A percentile compares a stretch with the other conserved stretches of the same genome.
Evolutionary conservation across 176 grass and related monocot species (phyloP).

Genomic region (maize (Zea mays)): DNA sequence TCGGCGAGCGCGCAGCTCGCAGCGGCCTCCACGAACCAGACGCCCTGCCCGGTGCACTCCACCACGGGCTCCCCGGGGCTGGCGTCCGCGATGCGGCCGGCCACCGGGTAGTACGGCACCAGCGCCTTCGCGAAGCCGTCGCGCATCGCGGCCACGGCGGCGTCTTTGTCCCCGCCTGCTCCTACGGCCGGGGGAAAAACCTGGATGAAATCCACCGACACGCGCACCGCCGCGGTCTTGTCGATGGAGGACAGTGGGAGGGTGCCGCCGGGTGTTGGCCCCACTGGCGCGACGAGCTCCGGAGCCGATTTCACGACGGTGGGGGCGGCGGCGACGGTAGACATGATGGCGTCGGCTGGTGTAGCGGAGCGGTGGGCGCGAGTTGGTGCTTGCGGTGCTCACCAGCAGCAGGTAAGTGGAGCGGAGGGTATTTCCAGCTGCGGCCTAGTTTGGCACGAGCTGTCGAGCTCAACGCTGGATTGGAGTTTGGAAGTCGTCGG

Average conservation of each 20-base stretch:
- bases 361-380: slow-evolving; percentile 2
- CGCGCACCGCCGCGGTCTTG: slow-evolving; percentile 46
- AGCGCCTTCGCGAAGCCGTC: slow-evolving; percentile 62
- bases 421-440: slow-evolving; percentile 20
- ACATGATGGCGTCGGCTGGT: slow-evolving; percentile 34
- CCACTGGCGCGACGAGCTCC: slow-evolving; percentile 46
- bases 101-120: slow-evolving; percentile 69
- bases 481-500: too few species aligned
- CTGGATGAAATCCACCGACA: slow-evolving; percentile 68
- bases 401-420: neutral
- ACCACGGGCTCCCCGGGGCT: slow-evolving; percentile 49
- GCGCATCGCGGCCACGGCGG: slow-evolving; percentile 46
- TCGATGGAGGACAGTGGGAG: slow-evolving; percentile 79
- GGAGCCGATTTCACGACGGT: slow-evolving; percentile 48
- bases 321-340: slow-evolving; percentile 15
- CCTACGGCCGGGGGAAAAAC: slow-evolving; percentile 40
- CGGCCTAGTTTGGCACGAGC: too few species aligned
- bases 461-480: too few species aligned
- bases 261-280: slow-evolving; percentile 26
- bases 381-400: neutral
- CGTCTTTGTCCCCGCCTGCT: neutral
- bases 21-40: slow-evolving; percentile 73
- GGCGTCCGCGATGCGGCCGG: slow-evolving; percentile 52
- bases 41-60: slow-evolving; percentile 54
- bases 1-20: slow-evolving; percentile 66